Evolutionary conservation across 2,329 filamentous ascomycete species (phyloP).

Genomic region (Thelonectria rubi): DNA sequence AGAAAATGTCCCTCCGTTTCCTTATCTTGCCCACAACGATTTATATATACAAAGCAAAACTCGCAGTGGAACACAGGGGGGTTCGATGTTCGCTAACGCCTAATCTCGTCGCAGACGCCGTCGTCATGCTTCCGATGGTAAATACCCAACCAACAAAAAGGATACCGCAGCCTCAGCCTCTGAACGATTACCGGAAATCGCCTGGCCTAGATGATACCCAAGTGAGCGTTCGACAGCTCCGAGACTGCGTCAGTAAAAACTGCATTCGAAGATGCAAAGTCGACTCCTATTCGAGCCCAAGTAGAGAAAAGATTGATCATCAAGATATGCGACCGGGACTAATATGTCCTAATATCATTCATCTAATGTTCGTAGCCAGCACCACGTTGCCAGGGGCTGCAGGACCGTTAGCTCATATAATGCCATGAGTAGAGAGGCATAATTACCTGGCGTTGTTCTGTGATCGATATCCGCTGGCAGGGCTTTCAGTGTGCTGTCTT

Average conservation of each 20-base stretch:
- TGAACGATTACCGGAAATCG: conserved; percentile 20
- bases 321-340: conserved; percentile 26
- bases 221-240: conserved; percentile 10
- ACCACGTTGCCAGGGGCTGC: conserved; percentile 57
- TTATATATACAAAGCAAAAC: conserved; percentile 46
- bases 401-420: conserved; percentile 27
- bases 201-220: conserved; percentile 19
- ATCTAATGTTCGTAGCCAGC: conserved; percentile 54
- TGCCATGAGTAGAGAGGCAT: not conserved
- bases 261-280: conserved; percentile 25
- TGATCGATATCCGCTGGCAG: conserved; percentile 45
- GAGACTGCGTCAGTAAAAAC: conserved; percentile 20
- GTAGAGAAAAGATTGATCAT: conserved; percentile 31
- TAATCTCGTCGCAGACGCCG: conserved; percentile 43
- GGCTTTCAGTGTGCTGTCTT: conserved; percentile 47
- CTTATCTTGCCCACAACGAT: conserved; percentile 36
- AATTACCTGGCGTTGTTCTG: conserved; percentile 54
- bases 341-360: conserved; percentile 28
- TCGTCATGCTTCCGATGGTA: conserved; percentile 42
- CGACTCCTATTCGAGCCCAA: conserved; percentile 23
- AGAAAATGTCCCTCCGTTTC: conserved; percentile 31
- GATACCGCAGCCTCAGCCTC: conserved; percentile 27
- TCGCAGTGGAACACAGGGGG: conserved; percentile 37
- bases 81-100: conserved; percentile 44
- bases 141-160: conserved; percentile 30